Evolutionary conservation across 768 basidiomycete genomes (phyloP), one percentile per base, ranked within the genome.

Genomic region (Suillus tomentosus): DNA sequence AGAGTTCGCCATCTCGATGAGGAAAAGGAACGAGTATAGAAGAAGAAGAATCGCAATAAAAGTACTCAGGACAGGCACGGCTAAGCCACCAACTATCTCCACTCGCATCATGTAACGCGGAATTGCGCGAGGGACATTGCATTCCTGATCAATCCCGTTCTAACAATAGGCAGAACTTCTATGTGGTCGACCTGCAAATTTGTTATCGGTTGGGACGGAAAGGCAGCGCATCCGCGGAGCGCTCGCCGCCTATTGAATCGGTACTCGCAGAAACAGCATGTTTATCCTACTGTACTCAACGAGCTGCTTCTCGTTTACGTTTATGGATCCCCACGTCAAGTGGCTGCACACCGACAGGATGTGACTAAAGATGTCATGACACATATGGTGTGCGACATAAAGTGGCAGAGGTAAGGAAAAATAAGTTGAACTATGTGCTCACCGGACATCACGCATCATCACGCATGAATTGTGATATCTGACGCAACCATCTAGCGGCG

Each of bases 151-250:
- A 54, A 54, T n/a, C 19, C 3, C 14, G 34, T n/a, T 54, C 53
- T 54, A 54, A 54, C 53, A 54, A 54, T 54, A 54, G 27, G 53
- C 19, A n/a, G 53, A 34, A 54, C 27, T 31, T 31, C 31, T 27
- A 53, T 24, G 27, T 17, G 3, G 7, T 27, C 2, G 27, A 31
- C 24, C 19, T 13, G 34, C 34, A 13, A 36, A 34, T 54, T 19
- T 6, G 31, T 36, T 9, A 36, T 36, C 31, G 11, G 10, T 36
- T 36, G 53, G 31, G 5, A 34, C 36, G 11, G 31, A 36, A 36
- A n/a, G 13, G 3, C 19, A 37, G 19, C 10, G 17, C 6, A 54
- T 34, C 22, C 8, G 5, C 27, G 11, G 19, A 34, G 53, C 5
- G 8, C 11, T 34, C 53, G 34, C 51, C 51, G 6, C 31, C 5